A percentile compares a stretch with the other conserved stretches of the same genome.
These are phyloP conservation scores for Rauvolfia tetraphylla DNA, from an alignment of 257 asterid genomes.

Conservation along the genomic window DNA sequence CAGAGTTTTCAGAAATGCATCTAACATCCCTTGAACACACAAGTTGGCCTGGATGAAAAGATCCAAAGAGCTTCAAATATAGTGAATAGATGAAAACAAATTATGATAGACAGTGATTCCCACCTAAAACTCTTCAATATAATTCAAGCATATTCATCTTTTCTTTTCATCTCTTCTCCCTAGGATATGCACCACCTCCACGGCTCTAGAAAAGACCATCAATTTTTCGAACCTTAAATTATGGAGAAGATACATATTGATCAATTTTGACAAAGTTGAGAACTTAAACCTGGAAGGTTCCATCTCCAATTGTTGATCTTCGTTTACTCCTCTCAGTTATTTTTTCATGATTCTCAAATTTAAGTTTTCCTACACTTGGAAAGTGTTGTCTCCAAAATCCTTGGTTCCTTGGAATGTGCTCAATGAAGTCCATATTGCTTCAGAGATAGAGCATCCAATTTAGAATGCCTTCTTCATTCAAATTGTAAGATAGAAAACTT, in stretches of 20 bases:
- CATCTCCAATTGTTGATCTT: background rate
- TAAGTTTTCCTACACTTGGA: background rate
- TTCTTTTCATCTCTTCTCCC: background rate
- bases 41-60: background rate
- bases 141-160: background rate
- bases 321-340: background rate
- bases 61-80: background rate
- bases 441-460: background rate
- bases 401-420: background rate
- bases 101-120: background rate
- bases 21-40: background rate
- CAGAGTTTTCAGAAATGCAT: background rate
- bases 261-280: background rate
- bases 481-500: background rate
- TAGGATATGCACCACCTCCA: background rate
- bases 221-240: background rate
- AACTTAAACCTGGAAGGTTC: background rate
- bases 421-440: background rate
- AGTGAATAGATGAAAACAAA: background rate
- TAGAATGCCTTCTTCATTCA: background rate
- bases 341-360: background rate
- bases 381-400: background rate
- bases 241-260: background rate
- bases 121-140: background rate
- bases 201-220: background rate